Evolutionary conservation across 805 yeast species (phyloP).

Genomic region (Cyberlindnera xylosilytica): DNA sequence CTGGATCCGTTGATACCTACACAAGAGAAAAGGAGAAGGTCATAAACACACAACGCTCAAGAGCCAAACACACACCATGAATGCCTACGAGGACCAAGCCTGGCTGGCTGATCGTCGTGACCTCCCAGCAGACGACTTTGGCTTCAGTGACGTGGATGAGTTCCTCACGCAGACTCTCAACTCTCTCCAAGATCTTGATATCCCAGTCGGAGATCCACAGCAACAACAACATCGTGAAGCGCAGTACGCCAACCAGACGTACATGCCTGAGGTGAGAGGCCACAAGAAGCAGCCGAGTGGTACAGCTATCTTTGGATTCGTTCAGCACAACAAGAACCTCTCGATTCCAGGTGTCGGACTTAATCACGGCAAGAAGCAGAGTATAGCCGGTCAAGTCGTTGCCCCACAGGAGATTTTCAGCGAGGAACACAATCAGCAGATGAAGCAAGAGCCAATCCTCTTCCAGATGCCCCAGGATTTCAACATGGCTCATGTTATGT

Average conservation of each 20-base stretch:
- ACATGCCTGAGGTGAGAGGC: slow-evolving; percentile 15
- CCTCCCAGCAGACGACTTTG: slow-evolving; percentile 12
- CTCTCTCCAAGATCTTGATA: slow-evolving; percentile 59
- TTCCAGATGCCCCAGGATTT: slow-evolving; percentile 20
- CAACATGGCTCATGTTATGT: slow-evolving; percentile 9
- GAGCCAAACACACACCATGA: slow-evolving; percentile 6
- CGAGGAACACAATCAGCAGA: slow-evolving; percentile 18
- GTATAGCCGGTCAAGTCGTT: slow-evolving; percentile 13
- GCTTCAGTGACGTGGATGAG: slow-evolving; percentile 36
- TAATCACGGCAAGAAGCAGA: slow-evolving; percentile 2
- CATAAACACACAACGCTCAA: neutral
- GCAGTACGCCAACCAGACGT: slow-evolving; percentile 10
- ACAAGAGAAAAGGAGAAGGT: neutral
- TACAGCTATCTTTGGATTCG: slow-evolving; percentile 75
- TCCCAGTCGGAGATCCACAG: slow-evolving; percentile 40
- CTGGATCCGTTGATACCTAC: slow-evolving; percentile 12
- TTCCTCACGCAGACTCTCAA: slow-evolving; percentile 54
- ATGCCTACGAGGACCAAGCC: slow-evolving; percentile 9
- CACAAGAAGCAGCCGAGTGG: slow-evolving; percentile 71
- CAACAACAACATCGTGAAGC: slow-evolving; percentile 10
- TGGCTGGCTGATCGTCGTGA: slow-evolving; percentile 9
- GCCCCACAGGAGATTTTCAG: slow-evolving; percentile 22
- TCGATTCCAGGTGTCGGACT: slow-evolving; percentile 48
- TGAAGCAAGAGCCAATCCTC: slow-evolving; percentile 19
- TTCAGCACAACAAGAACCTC: slow-evolving; percentile 59